Base-by-base conservation (phyloP, 2,329 filamentous ascomycete species). In the Akanthomyces lecanii region DNA sequence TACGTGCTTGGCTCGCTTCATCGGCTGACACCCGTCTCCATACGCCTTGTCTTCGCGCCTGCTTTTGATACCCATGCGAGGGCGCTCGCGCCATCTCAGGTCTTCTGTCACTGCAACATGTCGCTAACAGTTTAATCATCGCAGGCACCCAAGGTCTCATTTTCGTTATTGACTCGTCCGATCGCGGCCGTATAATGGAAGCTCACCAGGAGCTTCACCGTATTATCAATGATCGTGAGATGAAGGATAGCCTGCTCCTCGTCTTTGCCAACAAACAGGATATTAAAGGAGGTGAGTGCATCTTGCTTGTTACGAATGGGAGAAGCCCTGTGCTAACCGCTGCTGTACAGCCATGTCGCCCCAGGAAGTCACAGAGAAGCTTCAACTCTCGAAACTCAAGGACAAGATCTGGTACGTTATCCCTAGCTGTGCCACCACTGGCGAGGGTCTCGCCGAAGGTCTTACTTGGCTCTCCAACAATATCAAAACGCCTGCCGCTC, bases 261-360 rank as follows among this genome's bases (percentile, higher is more conserved):
- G 94, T 99, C 48, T 98, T 99, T 77, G 95, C 95, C 73, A 99
- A 99, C 83, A 99, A 99, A 86, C 95, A 98, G 80, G 95, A 99
- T 86, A 82, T 98, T 70, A 82, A 85, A 64, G 91, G 91, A 74
- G 87, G 91, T 91, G 78, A 63, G 82, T 77, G 25, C 16, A 23
- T 23, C 4, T 16, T 25, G 8, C 11, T 23, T 16, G 7, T 16
- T 12, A 8, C 38, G 4, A 59, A 28, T 12, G 18, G 11, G 21
- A 4, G 30, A 8, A 36, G 12, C 1, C 38, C 28, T 23, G 53
- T 48, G 6, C 62, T 67, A 28, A 61, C 62, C 16, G 18, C 55
- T n/a, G n/a, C n/a, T n/a, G 38, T 64, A 59, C 69, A 92, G 90
- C 90, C 67, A 86, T 94, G 87, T 90, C 84, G 71, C 89, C 90